Percentiles rank a stretch among this genome's conserved stretches.
These are phyloP conservation scores for Larix kaempferi DNA, from an alignment of 75 land plant genomes.

Conservation along the genomic window DNA sequence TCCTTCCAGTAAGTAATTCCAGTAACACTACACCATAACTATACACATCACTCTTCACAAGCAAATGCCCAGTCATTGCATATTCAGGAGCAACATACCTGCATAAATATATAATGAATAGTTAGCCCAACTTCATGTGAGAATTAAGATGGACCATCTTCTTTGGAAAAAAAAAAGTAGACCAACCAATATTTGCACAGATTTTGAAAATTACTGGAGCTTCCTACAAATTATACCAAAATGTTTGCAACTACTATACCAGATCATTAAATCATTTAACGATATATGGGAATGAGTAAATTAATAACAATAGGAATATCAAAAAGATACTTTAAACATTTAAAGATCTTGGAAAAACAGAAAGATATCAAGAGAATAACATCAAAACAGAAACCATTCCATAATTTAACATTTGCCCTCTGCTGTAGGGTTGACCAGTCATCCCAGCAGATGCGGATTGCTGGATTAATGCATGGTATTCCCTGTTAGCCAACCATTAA, in stretches of 20 bases:
- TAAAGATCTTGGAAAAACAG: neutral
- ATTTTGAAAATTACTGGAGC: conserved; percentile 2
- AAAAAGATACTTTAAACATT: neutral
- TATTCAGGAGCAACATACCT: conserved; percentile 96
- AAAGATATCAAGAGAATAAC: neutral
- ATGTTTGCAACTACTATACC: too few relatives aligned
- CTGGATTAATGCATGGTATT: too few relatives aligned
- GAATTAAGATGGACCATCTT: neutral
- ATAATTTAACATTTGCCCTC: too few relatives aligned
- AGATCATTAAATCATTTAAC: neutral
- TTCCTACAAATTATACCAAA: too few relatives aligned
- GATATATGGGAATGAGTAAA: neutral
- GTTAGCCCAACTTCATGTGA: neutral
- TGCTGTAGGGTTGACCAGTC: too few relatives aligned
- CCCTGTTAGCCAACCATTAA: too few relatives aligned
- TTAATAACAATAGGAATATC: neutral
- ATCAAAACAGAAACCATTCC: conserved; percentile 10
- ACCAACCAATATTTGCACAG: conserved; percentile 7
- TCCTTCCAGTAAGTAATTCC: conserved; percentile 88
- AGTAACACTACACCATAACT: conserved; percentile 97
- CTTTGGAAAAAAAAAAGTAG: neutral
- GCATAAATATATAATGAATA: conserved; percentile 10
- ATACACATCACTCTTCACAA: conserved; percentile 94
- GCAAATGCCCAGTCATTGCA: conserved; percentile 96
- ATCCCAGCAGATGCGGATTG: too few relatives aligned